Percentiles rank a stretch among this genome's conserved stretches.
phyloP scores from a whole-genome alignment of 2,329 filamentous ascomycete genomes.

The Mollisia scopiformis region DNA sequence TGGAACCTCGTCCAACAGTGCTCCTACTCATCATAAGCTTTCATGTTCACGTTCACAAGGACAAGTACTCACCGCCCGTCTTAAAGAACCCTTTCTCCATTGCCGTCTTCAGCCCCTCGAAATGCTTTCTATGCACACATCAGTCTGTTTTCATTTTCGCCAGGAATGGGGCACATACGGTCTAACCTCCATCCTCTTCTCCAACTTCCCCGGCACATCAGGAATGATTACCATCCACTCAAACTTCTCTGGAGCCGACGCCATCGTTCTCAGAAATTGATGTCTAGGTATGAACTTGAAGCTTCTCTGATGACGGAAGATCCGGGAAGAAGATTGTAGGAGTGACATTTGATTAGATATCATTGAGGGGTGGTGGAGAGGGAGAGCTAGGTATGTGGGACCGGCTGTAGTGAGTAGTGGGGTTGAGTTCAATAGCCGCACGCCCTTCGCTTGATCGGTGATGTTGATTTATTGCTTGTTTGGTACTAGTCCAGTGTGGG shows the following conservation, averaged over 20 bases:
- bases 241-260: conserved; percentile 41
- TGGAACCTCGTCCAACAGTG: conserved; percentile 67
- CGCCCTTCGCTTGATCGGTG: not conserved
- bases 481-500: not conserved
- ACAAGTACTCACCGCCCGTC: conserved; percentile 50
- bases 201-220: conserved; percentile 62
- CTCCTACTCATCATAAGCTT: conserved; percentile 50
- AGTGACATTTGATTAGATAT: not conserved
- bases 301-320: not conserved
- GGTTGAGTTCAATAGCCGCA: not conserved
- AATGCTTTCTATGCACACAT: conserved; percentile 28
- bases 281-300: not conserved
- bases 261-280: conserved; percentile 12
- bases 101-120: conserved; percentile 50
- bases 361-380: not conserved
- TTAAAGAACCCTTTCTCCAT: conserved; percentile 61
- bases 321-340: not conserved
- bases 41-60: not conserved
- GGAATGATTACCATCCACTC: conserved; percentile 73
- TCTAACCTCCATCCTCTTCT: conserved; percentile 64
- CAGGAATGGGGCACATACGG: conserved; percentile 45
- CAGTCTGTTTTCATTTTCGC: not conserved
- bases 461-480: not conserved
- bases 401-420: not conserved
- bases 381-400: conserved; percentile 1